Evolutionary conservation across 1,284 basidiomycete genomes (phyloP), one percentile per base, ranked within the genome.

Genomic region (Moesziomyces sp.): DNA sequence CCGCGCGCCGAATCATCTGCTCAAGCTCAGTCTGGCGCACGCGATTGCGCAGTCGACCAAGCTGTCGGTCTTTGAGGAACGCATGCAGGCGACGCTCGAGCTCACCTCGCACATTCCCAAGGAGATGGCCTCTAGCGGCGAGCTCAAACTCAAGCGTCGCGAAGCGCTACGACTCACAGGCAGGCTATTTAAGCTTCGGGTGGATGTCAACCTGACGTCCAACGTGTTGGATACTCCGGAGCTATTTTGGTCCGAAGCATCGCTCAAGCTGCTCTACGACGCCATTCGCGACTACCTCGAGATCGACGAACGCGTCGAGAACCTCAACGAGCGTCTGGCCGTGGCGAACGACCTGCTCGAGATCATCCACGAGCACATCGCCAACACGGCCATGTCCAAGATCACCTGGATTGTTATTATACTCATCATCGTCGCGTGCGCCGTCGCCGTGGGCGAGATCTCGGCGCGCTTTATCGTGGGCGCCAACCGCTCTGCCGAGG

Each of bases 211-310:
- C 79, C 86, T 98, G 6, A 93, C 94, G 9, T 92, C 91, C 30
- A 96, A 96, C 79, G 93, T 98, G n/a, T 87, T 97, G 28, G 73
- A 97, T 82, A 92, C 94, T 4, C 94, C 94, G 0, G 94, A 96
- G 81, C 86, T 97, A 49, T 98, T 98, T 85, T 97, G 94, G 95
- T 91, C 90, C 56, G 94, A 97, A 83, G 94, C 94, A 13, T 93
- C 91, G 72, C 85, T 97, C 78, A 91, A 92, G 80, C 91, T 91
- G 49, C 85, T 97, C 35, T 97, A 97, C 84, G 93, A 95, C 80
- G 94, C 94, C 0, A 94, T 96, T 51, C 87, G 94, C 67, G 94
- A 95, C 77, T 98, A 98, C 82, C 92, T 97, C 87, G 94, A 98
- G 85, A 93, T 97, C 55, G 90, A 90, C 45, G 89, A 89, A 14